Base-by-base conservation (phyloP, 441 rosid genomes). In the Cnidoscolus chayamansa region DNA sequence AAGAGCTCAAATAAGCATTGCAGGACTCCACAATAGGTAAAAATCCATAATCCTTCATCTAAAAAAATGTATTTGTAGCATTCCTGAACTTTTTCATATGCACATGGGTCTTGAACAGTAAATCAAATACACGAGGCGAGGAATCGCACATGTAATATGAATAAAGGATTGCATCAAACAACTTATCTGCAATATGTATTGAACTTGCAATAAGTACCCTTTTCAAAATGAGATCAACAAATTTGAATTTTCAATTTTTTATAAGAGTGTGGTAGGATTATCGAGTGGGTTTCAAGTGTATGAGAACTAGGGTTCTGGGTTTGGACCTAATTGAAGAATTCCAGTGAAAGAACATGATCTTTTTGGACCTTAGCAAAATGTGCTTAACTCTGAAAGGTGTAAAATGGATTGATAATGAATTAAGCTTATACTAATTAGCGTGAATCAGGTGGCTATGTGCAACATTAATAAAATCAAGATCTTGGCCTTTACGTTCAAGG, bases 381-480 rank as follows among this genome's bases (percentile, higher is more conserved):
- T 83, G 90, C 83, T 79, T 85, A 58, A 87, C 84, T 72, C 96
- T 82, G 70, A 85, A 75, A 2, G 90, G 82, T 4, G 89, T 81
- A 62, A 88, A 63, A 51, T 81, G 85, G 61, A 80, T 7, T 0
- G 89, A 72, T 19, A 89, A 68, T 35, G 77, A 48, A 12, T 76
- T 70, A 62, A 93, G 91, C 80, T 85, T 78, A 56, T 80, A 83
- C 97, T 92, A 91, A 60, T 90, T 89, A 56, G 90, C 86, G 61
- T 88, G 96, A 78, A 90, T 80, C 31, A 93, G 83, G 74, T 89
- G 94, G 81, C 96, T 87, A 74, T 86, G 85, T 0, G 89, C 87
- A 66, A 93, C 90, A 72, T 82, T 91, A 70, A 93, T 81, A 76
- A 91, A 87, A 70, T 93, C 97, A 55, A 88, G 86, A 77, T 93